Percentiles rank a stretch among this genome's conserved stretches.
These are phyloP conservation scores for Lachancea waltii DNA, from an alignment of 805 yeast genomes.

Conservation along the genomic window DNA sequence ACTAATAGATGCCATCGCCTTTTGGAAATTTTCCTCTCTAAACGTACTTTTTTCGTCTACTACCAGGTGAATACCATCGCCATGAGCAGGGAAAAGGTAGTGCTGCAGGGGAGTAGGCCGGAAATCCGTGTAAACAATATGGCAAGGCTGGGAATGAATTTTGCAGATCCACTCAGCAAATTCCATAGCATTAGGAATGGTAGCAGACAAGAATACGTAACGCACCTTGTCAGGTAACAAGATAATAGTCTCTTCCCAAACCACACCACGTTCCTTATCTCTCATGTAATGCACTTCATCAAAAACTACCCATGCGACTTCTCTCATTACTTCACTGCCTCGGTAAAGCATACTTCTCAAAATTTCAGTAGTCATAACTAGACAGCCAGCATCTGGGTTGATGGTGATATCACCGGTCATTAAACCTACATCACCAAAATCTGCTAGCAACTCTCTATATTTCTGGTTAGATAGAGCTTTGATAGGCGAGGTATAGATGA, in stretches of 20 bases:
- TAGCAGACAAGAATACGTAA: slow-evolving; percentile 89
- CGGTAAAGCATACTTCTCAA: slow-evolving; percentile 92
- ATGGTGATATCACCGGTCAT: slow-evolving; percentile 99
- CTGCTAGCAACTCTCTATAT: slow-evolving; percentile 84
- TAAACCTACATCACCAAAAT: slow-evolving; percentile 93
- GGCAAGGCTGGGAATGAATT: slow-evolving; percentile 94
- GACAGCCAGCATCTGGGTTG: slow-evolving; percentile 96
- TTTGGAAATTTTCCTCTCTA: slow-evolving; percentile 96
- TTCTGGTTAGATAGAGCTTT: slow-evolving; percentile 93
- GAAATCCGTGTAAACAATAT: slow-evolving; percentile 96
- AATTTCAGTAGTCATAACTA: slow-evolving; percentile 99
- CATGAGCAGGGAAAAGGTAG: slow-evolving; percentile 95
- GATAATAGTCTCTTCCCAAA: slow-evolving; percentile 98
- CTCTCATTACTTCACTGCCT: slow-evolving; percentile 97
- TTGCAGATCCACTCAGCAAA: slow-evolving; percentile 98
- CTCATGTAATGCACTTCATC: slow-evolving; percentile 99
- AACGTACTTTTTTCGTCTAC: slow-evolving; percentile 96
- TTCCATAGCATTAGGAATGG: slow-evolving; percentile 97
- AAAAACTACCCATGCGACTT: slow-evolving; percentile 97
- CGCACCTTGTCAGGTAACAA: slow-evolving; percentile 93
- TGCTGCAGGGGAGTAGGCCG: slow-evolving; percentile 99
- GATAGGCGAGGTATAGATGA: slow-evolving; percentile 91
- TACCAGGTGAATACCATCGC: slow-evolving; percentile 94
- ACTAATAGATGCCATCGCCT: slow-evolving; percentile 91
- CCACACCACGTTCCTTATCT: slow-evolving; percentile 97